These are phyloP conservation scores for Rossbeevera mucosa DNA, from an alignment of 768 basidiomycete genomes.

Conservation along the genomic window DNA sequence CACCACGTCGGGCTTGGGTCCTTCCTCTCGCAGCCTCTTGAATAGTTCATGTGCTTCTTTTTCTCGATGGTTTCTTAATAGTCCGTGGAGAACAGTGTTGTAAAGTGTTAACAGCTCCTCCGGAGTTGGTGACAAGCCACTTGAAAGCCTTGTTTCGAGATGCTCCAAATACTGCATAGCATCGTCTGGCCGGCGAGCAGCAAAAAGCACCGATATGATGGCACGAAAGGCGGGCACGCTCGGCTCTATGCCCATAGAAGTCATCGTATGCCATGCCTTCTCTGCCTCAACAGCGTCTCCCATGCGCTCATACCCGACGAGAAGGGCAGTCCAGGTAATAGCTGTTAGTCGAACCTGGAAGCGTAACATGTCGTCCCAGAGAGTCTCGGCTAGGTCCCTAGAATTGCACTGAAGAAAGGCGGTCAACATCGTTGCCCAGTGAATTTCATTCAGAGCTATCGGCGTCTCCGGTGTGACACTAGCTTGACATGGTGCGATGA, in stretches of 20 bases:
- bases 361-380: conserved; percentile 66
- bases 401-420: conserved; percentile 56
- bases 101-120: conserved; percentile 45
- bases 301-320: conserved; percentile 56
- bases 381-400: conserved; percentile 50
- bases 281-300: conserved; percentile 51
- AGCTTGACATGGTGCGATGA: conserved; percentile 44
- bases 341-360: conserved; percentile 48
- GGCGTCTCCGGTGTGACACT: conserved; percentile 35
- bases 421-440: conserved; percentile 63
- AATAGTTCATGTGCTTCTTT: conserved; percentile 41
- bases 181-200: conserved; percentile 44
- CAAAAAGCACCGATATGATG: conserved; percentile 59
- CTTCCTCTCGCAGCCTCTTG: conserved; percentile 40
- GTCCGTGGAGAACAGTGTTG: conserved; percentile 71
- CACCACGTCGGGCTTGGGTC: conserved; percentile 64
- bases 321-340: conserved; percentile 65
- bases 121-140: conserved; percentile 23
- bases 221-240: conserved; percentile 65
- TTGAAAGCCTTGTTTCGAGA: conserved; percentile 36
- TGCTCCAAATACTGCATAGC: conserved; percentile 49
- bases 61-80: conserved; percentile 46
- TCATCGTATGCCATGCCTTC: conserved; percentile 62
- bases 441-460: conserved; percentile 50
- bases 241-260: conserved; percentile 49